Conservation (phyloP, 2,329 filamentous ascomycete genomes). For the Pseudogymnoascus pannorum region DNA sequence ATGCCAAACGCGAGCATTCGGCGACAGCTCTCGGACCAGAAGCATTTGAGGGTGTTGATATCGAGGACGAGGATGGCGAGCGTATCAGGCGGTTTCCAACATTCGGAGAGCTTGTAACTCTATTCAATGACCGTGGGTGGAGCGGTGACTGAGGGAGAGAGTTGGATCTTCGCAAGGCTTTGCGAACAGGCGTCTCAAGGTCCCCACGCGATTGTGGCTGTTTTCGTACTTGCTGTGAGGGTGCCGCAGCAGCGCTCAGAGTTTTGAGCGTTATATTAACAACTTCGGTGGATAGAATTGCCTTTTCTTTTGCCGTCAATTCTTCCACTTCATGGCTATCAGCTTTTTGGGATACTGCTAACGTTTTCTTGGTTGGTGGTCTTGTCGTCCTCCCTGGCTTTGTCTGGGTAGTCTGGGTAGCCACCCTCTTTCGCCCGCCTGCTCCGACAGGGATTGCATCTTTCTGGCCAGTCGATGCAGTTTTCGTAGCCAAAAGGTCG, state of each 20-base stretch:
- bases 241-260: conserved; percentile 59
- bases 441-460: not conserved
- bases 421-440: not conserved
- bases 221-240: conserved; percentile 21
- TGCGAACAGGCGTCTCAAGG: conserved; percentile 33
- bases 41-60: conserved; percentile 14
- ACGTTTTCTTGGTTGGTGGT: conserved; percentile 27
- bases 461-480: conserved; percentile 12
- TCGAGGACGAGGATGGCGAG: conserved; percentile 32
- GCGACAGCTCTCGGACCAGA: conserved; percentile 30
- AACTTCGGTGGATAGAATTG: conserved; percentile 62
- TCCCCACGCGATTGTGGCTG: conserved; percentile 28
- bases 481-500: conserved; percentile 37
- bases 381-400: conserved; percentile 20
- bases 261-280: conserved; percentile 64
- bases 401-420: conserved; percentile 11
- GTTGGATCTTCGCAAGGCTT: conserved; percentile 44
- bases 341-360: conserved; percentile 15
- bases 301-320: conserved; percentile 52
- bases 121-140: conserved; percentile 53
- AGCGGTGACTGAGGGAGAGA: conserved; percentile 55
- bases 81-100: conserved; percentile 37
- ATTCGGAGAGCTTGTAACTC: conserved; percentile 51
- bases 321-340: conserved; percentile 24
- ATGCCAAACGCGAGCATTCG: conserved; percentile 63